phyloP scores from a whole-genome alignment of 1,139 yeast species.

The Yamadazyma friedrichii region DNA sequence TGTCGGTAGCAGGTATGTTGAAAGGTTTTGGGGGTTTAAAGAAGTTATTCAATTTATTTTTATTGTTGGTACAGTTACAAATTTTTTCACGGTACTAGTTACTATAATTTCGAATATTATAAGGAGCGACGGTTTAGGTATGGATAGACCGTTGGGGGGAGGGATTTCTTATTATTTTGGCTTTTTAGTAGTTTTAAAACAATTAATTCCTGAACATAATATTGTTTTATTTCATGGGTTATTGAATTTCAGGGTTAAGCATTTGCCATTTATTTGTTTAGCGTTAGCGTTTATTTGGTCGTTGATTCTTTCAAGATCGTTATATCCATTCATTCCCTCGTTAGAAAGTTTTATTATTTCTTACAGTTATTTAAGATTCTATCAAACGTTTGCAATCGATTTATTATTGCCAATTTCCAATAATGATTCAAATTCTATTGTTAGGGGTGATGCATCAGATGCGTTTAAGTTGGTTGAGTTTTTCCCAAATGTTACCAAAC shows the following conservation, averaged over 20 bases:
- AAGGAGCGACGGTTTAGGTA: constrained; percentile 35
- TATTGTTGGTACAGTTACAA: constrained; percentile 60
- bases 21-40: constrained; percentile 56
- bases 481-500: constrained; percentile 63
- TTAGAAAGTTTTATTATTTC: constrained; percentile 66
- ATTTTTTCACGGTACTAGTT: constrained; percentile 44
- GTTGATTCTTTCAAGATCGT: constrained; percentile 28
- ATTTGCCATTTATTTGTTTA: constrained; percentile 65
- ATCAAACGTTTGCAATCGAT: constrained; percentile 46
- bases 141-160: constrained; percentile 63
- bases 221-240: constrained; percentile 63
- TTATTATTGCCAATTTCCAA: constrained; percentile 41
- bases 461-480: constrained; percentile 82
- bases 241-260: constrained; percentile 68
- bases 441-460: constrained; percentile 86
- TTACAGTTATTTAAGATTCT: constrained; percentile 77
- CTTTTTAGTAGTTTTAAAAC: constrained; percentile 82
- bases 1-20: constrained; percentile 52
- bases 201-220: constrained; percentile 85
- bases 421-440: constrained; percentile 24
- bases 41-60: constrained; percentile 62
- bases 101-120: constrained; percentile 41
- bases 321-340: constrained; percentile 64
- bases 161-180: constrained; percentile 71
- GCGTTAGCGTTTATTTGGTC: constrained; percentile 48